Evolutionary conservation across 2,329 filamentous ascomycete genomes (phyloP).

Genomic region (Aspergillus eucalypticola): DNA sequence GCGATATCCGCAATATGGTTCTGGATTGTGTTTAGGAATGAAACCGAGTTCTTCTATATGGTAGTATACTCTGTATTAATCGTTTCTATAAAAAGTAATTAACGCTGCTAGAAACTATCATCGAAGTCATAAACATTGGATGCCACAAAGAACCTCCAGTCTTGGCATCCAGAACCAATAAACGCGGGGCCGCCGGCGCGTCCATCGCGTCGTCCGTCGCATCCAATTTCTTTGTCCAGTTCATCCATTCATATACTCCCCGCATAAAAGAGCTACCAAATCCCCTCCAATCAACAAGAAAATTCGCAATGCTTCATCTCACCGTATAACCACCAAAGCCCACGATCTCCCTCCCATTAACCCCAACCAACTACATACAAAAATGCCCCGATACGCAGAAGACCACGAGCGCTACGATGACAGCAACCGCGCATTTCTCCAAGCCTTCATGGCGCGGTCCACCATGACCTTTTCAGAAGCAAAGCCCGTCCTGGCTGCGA

Average conservation of each 20-base stretch:
- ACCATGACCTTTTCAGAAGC: conserved; percentile 74
- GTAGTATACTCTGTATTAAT: too few species aligned
- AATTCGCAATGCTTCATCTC: not conserved
- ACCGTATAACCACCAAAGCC: not conserved
- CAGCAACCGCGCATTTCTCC: conserved; percentile 82
- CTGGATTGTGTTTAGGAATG: too few species aligned
- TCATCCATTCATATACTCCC: not conserved
- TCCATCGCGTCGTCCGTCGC: conserved; percentile 14
- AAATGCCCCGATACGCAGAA: conserved; percentile 17
- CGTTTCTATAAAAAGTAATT: too few species aligned
- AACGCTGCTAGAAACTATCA: not conserved
- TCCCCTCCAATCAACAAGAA: not conserved
- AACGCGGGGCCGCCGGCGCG: conserved; percentile 10
- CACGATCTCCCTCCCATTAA: not conserved
- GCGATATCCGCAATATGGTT: not conserved
- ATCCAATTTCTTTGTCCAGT: not conserved
- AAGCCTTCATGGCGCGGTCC: conserved; percentile 79
- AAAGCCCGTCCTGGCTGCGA: conserved; percentile 72
- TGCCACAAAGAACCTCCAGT: conserved; percentile 1
- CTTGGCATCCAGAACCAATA: conserved; percentile 14
- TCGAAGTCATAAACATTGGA: too few species aligned
- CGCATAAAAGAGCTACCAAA: not conserved
- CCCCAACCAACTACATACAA: not conserved
- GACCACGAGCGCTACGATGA: conserved; percentile 54
- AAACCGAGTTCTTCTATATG: too few species aligned